Conservation (phyloP, 225 moss, liverwort and hornwort species). For the Lunularia cruciata region DNA sequence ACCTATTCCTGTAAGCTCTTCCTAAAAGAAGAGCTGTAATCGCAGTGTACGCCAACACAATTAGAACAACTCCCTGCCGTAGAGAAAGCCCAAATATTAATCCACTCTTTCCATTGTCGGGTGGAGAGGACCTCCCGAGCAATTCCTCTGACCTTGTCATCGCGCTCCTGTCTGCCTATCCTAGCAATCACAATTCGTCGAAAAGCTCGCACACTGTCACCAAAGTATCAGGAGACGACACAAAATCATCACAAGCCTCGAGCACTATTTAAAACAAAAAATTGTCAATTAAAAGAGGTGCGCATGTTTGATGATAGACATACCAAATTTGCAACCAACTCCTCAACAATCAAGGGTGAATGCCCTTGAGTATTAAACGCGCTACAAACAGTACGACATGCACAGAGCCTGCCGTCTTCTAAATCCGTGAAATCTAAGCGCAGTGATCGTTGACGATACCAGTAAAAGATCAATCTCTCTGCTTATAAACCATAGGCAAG, state of each 20-base stretch:
- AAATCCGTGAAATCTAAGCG: too few species aligned
- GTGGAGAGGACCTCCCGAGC: neutral
- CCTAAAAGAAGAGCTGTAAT: slow-evolving; percentile 26
- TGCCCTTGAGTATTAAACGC: too few species aligned
- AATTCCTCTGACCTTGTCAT: slow-evolving; percentile 17
- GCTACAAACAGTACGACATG: neutral
- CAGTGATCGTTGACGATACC: too few species aligned
- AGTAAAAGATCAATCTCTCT: too few species aligned
- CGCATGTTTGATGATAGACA: too few species aligned
- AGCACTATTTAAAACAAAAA: too few species aligned
- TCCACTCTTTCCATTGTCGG: slow-evolving; percentile 11
- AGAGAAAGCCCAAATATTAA: slow-evolving; percentile 29
- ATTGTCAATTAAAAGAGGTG: too few species aligned
- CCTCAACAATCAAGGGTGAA: too few species aligned
- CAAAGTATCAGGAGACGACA: neutral
- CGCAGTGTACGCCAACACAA: slow-evolving; percentile 16
- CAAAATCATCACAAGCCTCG: neutral
- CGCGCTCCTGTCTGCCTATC: neutral
- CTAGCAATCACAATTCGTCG: neutral
- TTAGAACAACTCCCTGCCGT: slow-evolving; percentile 35
- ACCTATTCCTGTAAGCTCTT: slow-evolving; percentile 11
- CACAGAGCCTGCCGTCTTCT: neutral
- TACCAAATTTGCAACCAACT: too few species aligned
- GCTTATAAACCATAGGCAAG: too few species aligned
- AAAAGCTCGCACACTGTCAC: neutral